These are phyloP conservation scores for Alternaria incomplexa DNA, from an alignment of 2,329 filamentous ascomycete species.

Conservation along the genomic window DNA sequence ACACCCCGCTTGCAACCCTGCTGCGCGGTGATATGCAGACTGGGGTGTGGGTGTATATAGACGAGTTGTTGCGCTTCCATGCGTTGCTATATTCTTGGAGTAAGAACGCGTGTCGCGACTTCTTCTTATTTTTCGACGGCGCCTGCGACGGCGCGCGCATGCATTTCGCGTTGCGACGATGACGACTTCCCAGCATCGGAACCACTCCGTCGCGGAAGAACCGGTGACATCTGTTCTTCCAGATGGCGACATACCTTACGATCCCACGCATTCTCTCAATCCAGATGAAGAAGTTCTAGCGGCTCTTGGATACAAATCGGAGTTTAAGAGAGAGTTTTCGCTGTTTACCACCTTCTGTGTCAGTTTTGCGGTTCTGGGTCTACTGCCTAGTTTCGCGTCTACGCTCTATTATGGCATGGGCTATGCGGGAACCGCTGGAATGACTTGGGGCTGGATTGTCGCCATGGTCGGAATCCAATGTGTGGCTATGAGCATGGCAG, in stretches of 20 bases:
- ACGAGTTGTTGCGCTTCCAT: not conserved
- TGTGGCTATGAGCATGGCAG: slow-evolving; percentile 69
- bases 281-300: slow-evolving; percentile 67
- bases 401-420: slow-evolving; percentile 74
- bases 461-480: slow-evolving; percentile 75
- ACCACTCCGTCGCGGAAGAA: slow-evolving; percentile 52
- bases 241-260: slow-evolving; percentile 57
- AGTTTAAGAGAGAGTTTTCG: slow-evolving; percentile 74
- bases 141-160: slow-evolving; percentile 1
- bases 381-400: slow-evolving; percentile 73
- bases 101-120: not conserved
- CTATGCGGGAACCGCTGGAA: slow-evolving; percentile 52
- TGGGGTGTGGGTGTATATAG: slow-evolving; percentile 1
- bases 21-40: not conserved
- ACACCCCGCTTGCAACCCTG: slow-evolving; percentile 2
- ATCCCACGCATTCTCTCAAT: slow-evolving; percentile 52
- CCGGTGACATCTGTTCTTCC: slow-evolving; percentile 61
- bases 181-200: slow-evolving; percentile 12
- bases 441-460: slow-evolving; percentile 79
- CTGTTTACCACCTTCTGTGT: slow-evolving; percentile 78
- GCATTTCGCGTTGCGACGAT: slow-evolving; percentile 3
- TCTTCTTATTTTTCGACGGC: not conserved
- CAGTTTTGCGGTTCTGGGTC: slow-evolving; percentile 73
- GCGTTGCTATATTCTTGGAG: not conserved
- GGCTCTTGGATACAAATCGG: slow-evolving; percentile 67